Conservation (phyloP, 441 rosid species). For the Adansonia madagascariensis region DNA sequence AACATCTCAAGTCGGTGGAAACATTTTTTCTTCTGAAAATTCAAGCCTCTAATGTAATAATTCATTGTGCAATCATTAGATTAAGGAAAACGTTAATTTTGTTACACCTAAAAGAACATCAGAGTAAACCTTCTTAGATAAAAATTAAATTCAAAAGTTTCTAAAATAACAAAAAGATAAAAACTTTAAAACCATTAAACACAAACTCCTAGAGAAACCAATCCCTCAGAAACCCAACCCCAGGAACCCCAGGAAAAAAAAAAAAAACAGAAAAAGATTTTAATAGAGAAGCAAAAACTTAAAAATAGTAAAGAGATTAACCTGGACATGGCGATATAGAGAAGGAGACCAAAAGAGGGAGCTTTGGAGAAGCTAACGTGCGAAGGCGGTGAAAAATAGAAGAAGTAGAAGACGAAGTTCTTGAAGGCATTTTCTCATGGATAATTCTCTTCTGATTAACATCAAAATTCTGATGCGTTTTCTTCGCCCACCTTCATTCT, state of each 20-base stretch:
- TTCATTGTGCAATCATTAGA: background rate
- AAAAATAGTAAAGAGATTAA: background rate
- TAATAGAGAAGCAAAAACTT: background rate
- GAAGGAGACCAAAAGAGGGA: background rate
- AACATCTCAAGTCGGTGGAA: background rate
- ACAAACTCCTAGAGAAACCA: background rate
- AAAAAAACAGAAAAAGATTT: background rate
- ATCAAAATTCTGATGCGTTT: background rate
- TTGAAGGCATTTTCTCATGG: slow-evolving; percentile 56
- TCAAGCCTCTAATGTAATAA: background rate
- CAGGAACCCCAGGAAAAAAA: background rate
- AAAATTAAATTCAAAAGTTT: background rate
- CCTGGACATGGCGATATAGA: slow-evolving; percentile 57
- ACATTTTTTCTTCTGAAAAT: background rate
- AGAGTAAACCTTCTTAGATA: background rate
- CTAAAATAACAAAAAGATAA: background rate
- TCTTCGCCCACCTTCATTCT: background rate
- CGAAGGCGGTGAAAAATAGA: slow-evolving; percentile 17
- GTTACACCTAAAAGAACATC: background rate
- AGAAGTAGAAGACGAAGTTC: background rate
- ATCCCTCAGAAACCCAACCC: background rate
- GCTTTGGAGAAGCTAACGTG: slow-evolving; percentile 30
- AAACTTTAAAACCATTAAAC: background rate
- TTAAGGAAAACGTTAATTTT: background rate
- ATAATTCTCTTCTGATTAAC: slow-evolving; percentile 18